These are phyloP conservation scores for Suhomyces vadensis DNA, from an alignment of 805 yeast species.

Conservation along the genomic window DNA sequence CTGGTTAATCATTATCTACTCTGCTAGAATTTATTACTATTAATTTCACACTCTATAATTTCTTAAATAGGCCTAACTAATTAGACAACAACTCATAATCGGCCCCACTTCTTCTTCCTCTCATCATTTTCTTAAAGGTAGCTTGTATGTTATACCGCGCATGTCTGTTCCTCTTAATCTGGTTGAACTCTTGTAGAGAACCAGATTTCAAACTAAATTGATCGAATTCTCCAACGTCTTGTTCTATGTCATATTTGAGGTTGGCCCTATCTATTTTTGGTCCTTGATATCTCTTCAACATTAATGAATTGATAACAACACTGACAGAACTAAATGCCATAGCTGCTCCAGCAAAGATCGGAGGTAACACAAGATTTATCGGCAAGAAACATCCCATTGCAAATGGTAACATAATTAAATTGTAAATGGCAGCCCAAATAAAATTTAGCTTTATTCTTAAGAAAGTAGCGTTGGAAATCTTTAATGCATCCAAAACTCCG, in stretches of 20 bases:
- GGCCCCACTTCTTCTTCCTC: neutral
- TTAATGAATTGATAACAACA: conserved; percentile 78
- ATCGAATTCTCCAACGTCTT: conserved; percentile 11
- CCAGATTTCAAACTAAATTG: conserved; percentile 28
- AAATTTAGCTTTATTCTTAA: conserved; percentile 76
- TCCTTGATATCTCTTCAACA: conserved; percentile 64
- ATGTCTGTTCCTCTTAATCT: conserved; percentile 12
- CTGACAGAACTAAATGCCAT: conserved; percentile 94
- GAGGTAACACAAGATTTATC: conserved; percentile 73
- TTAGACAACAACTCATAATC: conserved; percentile 3
- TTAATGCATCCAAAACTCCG: conserved; percentile 62
- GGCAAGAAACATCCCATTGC: conserved; percentile 92
- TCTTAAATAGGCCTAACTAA: no score
- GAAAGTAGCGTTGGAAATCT: conserved; percentile 71
- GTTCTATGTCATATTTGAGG: conserved; percentile 22
- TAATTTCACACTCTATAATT: no score
- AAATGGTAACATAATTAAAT: conserved; percentile 81
- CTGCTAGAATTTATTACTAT: no score
- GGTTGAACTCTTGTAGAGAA: conserved; percentile 26
- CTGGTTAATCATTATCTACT: no score
- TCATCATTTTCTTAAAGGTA: neutral
- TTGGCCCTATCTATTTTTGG: conserved; percentile 19
- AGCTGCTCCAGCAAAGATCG: conserved; percentile 85
- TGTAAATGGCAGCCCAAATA: conserved; percentile 84
- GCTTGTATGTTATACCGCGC: conserved; percentile 4